phyloP scores from a whole-genome alignment of 148 eudicot genomes.

The Rhododendron simsii region DNA sequence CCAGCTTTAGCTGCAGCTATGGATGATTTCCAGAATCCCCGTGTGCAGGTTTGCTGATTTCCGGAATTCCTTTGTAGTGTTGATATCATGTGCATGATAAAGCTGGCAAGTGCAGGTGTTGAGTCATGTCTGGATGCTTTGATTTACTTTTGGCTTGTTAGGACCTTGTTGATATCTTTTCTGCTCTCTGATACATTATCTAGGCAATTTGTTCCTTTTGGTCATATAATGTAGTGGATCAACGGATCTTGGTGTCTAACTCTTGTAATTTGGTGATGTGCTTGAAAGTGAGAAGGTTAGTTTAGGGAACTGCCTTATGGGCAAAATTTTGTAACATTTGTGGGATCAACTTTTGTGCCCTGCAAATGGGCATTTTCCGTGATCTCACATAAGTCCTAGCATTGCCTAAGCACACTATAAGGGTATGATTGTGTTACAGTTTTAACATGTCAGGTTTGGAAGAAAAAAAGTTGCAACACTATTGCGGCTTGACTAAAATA shows the following conservation, averaged over 20 bases:
- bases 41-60: constrained; percentile 69
- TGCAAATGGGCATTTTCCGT: background rate
- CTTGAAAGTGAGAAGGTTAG: background rate
- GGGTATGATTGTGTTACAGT: background rate
- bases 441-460: background rate
- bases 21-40: constrained; percentile 96
- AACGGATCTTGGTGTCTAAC: background rate
- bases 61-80: background rate
- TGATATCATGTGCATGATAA: background rate
- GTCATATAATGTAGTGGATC: background rate
- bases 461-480: background rate
- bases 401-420: background rate
- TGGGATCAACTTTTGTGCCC: background rate
- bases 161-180: background rate
- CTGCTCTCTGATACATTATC: background rate
- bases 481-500: background rate
- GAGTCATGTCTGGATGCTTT: background rate
- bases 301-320: background rate
- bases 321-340: background rate
- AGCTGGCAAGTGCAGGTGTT: background rate
- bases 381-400: background rate
- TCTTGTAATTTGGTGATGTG: background rate
- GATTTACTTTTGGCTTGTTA: background rate
- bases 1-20: constrained; percentile 86
- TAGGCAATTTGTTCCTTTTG: background rate